These are phyloP conservation scores for Brassica juncea DNA, from an alignment of 345 rosid genomes.

Conservation along the genomic window DNA sequence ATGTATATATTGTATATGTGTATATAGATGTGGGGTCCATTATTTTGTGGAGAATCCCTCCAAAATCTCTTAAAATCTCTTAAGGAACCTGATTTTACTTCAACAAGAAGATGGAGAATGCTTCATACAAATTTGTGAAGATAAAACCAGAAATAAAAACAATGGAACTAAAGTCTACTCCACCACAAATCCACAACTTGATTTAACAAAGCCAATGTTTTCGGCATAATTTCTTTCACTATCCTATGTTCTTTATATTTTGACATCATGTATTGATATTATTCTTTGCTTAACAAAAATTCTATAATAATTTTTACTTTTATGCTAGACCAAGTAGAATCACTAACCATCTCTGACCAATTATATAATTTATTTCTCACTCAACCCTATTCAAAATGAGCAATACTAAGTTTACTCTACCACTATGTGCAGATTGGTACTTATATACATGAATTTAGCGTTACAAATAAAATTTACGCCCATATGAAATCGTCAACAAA, in stretches of 20 bases:
- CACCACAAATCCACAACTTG: neutral
- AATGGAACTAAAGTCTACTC: neutral
- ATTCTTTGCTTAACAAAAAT: neutral
- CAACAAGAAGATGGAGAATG: too few relatives aligned
- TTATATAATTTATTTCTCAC: neutral
- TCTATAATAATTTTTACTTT: neutral
- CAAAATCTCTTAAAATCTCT: too few relatives aligned
- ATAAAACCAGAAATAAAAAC: neutral
- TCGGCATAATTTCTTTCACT: neutral
- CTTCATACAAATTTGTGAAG: neutral
- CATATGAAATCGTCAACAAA: neutral
- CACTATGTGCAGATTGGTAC: too few relatives aligned
- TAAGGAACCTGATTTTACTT: neutral
- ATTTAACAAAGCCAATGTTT: neutral
- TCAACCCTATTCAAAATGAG: neutral
- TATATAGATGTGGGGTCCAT: too few relatives aligned
- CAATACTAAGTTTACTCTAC: neutral
- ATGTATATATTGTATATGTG: too few relatives aligned
- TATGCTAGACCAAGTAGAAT: neutral
- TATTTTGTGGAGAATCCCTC: too few relatives aligned
- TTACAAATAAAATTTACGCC: neutral
- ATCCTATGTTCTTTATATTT: too few relatives aligned
- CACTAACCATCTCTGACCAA: neutral
- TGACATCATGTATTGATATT: neutral
- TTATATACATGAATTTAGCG: too few relatives aligned